Conservation (phyloP, 805 yeast species). For the Soucietia sequanensis region DNA sequence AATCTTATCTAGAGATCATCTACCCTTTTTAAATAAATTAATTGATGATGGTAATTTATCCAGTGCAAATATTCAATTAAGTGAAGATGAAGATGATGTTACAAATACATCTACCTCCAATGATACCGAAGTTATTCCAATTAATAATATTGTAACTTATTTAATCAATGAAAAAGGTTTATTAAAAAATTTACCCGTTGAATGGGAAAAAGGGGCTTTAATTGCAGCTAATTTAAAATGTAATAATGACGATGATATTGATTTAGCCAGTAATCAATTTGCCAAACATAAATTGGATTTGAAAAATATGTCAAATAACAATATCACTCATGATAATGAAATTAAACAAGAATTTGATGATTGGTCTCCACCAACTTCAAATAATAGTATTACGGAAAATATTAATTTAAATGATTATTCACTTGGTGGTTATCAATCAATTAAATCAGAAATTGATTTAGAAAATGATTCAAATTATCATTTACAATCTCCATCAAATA, state of each 20-base stretch:
- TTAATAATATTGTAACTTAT: conserved; percentile 47
- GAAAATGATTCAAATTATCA: conserved; percentile 24
- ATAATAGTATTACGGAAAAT: conserved; percentile 10
- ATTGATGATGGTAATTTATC: conserved; percentile 7
- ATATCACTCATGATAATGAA: conserved; percentile 1
- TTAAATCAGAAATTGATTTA: conserved; percentile 21
- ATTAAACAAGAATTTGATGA: background rate
- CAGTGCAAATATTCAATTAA: background rate
- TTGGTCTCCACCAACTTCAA: conserved; percentile 2
- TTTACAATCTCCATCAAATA: too few species aligned
- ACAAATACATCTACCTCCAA: background rate
- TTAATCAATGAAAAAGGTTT: conserved; percentile 41
- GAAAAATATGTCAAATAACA: too few species aligned
- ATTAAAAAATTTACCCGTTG: conserved; percentile 38
- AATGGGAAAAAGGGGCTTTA: conserved; percentile 45
- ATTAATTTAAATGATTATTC: conserved; percentile 13
- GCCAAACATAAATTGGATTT: conserved; percentile 25
- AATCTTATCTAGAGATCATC: conserved; percentile 26
- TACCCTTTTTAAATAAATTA: conserved; percentile 23
- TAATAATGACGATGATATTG: conserved; percentile 20
- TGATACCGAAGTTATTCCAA: conserved; percentile 27
- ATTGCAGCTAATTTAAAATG: conserved; percentile 36
- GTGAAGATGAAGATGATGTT: background rate
- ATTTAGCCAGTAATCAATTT: conserved; percentile 28
- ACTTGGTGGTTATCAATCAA: conserved; percentile 16